Evolutionary conservation across 306 rosid genomes (phyloP).

Genomic region (Medicago lupulina): DNA sequence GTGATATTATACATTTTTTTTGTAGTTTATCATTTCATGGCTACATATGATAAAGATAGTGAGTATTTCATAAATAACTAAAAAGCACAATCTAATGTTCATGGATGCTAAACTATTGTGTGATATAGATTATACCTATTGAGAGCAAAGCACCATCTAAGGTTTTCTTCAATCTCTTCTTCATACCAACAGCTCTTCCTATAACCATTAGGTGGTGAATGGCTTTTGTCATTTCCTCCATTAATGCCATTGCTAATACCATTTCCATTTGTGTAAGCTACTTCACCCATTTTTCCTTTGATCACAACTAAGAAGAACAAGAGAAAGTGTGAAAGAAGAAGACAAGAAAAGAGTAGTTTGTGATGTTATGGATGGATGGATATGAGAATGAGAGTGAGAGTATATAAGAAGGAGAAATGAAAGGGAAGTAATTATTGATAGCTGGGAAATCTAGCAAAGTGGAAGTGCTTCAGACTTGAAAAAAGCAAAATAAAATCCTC

Average conservation of each 20-base stretch:
- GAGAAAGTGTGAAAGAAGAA: not conserved
- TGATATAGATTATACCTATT: constrained; percentile 59
- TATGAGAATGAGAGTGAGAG: constrained; percentile 47
- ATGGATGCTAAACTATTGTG: no score
- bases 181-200: constrained; percentile 98
- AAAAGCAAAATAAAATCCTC: constrained; percentile 57
- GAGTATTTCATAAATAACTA: not conserved
- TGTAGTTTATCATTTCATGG: not conserved
- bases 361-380: constrained; percentile 42
- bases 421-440: constrained; percentile 48
- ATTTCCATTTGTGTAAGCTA: constrained; percentile 72
- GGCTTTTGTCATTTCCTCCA: constrained; percentile 62
- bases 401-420: constrained; percentile 54
- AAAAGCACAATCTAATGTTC: no score
- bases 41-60: not conserved
- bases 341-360: constrained; percentile 7
- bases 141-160: constrained; percentile 98
- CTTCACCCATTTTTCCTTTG: constrained; percentile 59
- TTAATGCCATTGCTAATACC: constrained; percentile 57
- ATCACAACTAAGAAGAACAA: constrained; percentile 18
- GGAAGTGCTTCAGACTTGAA: constrained; percentile 45
- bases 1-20: not conserved
- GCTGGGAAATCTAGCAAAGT: constrained; percentile 47
- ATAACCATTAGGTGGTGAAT: constrained; percentile 73
- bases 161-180: constrained; percentile 92